Evolutionary conservation across 768 basidiomycete species (phyloP), one percentile per base, ranked within the genome.

Genomic region (Phylloporus sp.): DNA sequence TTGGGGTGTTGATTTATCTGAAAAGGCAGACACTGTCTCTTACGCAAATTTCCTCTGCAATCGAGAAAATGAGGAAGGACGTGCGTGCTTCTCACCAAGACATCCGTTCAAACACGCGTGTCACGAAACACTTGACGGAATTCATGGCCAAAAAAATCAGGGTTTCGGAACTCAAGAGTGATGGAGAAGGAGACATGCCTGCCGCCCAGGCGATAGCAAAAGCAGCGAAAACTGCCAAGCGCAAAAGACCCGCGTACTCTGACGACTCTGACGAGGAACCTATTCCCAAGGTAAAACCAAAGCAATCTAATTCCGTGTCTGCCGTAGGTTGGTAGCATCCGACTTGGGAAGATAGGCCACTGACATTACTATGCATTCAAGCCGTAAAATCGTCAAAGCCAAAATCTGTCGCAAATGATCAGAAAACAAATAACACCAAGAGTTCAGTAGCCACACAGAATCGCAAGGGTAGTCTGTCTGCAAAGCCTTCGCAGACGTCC

Each of bases 11-110:
- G 54, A 72, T 82, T 18, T 64, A 68, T 48, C 48, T 71, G 35
- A 66, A 73, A 54, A 63, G 69, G 32, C 35, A 59, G 35, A 58
- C 45, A 4, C 46, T 74, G 6, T 71, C 72, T 0, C 63, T 75
- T 27, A 61, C 63, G 2, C 76, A 80, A 49, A 67, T 80, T 29
- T 71, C 75, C 9, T 69, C 71, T 15, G 76, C 76, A 0, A 67
- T 80, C 42, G 62, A 60, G 31, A 64, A 67, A 53, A 68, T 78
- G 67, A 69, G 76, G 49, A 62, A 56, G 47, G 63, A 69, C 23
- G 71, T 74, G 13, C 71, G 76, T 36, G 60, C 63, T 5, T 62
- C 60, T 26, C 69, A 75, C 44, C 58, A 62, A 49, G 76, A 78
- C 56, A 70, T 78, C 47, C 73, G 72, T 18, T 55, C 72, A 45